phyloP scores from a whole-genome alignment of 2,329 filamentous ascomycete species.

The Plenodomus biglobosus region DNA sequence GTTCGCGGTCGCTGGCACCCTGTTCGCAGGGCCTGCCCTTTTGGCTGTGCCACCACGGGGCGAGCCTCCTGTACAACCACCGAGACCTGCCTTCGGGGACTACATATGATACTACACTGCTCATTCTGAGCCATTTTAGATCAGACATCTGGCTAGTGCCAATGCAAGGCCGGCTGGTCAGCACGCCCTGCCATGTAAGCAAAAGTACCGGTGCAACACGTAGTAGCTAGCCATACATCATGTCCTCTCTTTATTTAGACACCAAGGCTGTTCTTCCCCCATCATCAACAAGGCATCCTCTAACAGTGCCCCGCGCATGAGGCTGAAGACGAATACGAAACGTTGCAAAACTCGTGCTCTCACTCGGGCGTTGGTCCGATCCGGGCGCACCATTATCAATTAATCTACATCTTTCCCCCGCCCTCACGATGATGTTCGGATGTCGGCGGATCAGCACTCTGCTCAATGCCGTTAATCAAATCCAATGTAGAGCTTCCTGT shows the following conservation, averaged over 20 bases:
- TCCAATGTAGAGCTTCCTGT: not conserved
- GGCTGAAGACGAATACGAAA: not conserved
- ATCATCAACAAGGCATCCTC: no score
- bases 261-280: no score
- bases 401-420: no score
- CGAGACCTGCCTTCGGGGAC: no score
- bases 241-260: not conserved
- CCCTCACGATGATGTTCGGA: slow-evolving; percentile 7
- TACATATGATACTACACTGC: no score
- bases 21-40: no score
- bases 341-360: not conserved
- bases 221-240: no score
- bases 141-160: not conserved
- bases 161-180: not conserved
- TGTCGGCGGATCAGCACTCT: slow-evolving; percentile 20
- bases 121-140: not conserved
- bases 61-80: no score
- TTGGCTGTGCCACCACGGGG: no score
- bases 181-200: not conserved
- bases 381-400: not conserved
- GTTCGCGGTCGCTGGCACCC: no score
- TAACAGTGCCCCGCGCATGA: no score
- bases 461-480: slow-evolving; percentile 16
- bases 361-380: not conserved
- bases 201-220: not conserved